Base-by-base conservation (phyloP, 2,329 filamentous ascomycete genomes). In the Parafenestella ontariensis region DNA sequence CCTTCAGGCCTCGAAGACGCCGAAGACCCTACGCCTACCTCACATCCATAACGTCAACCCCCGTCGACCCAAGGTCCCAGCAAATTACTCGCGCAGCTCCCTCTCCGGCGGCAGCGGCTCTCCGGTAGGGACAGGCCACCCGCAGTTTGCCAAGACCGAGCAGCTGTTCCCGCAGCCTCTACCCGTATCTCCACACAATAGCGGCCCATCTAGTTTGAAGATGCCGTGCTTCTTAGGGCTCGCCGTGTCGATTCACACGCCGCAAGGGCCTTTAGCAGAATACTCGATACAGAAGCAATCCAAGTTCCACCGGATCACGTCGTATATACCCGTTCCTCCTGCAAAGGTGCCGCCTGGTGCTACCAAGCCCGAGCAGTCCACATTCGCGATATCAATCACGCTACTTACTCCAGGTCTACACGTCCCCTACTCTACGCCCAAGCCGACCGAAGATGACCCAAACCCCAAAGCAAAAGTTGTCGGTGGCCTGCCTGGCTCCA, bases 221-320 rank as follows among this genome's bases (percentile, higher is more conserved):
- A 59, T 59, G 95, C 95, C 95, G 82, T 98, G 93, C 87, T 99
- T 98, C 83, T 96, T 98, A 83, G 95, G 95, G 79, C 92, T 99
- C 80, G 94, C 95, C 70, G 94, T 98, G 76, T 96, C 91, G 85
- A 96, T 98, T 77, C 95, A 99, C 81, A 87, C 86, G 40, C 85
- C 92, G 66, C 83, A 85, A 65, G 87, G 87, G 40, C 93, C 95
- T 64, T 87, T 99, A 64, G 84, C 92, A 59, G 95, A 99, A 79
- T 89, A 96, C 80, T 94, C 93, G 70, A 90, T 98, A 68, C 94
- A 98, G 81, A 95, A 92, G 75, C 92, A 97, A 78, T 92, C 91
- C 54, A 89, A 92, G 69, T 85, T 92, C 61, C 93, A 91, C 59
- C 90, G 95, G 71, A 97, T 99, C 79, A 96, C 92, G 74, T 92